Percentiles rank a stretch among this genome's conserved stretches.
These are phyloP conservation scores for Ceratocystis cacaofunesta DNA, from an alignment of 2,329 filamentous ascomycete genomes.

Conservation along the genomic window DNA sequence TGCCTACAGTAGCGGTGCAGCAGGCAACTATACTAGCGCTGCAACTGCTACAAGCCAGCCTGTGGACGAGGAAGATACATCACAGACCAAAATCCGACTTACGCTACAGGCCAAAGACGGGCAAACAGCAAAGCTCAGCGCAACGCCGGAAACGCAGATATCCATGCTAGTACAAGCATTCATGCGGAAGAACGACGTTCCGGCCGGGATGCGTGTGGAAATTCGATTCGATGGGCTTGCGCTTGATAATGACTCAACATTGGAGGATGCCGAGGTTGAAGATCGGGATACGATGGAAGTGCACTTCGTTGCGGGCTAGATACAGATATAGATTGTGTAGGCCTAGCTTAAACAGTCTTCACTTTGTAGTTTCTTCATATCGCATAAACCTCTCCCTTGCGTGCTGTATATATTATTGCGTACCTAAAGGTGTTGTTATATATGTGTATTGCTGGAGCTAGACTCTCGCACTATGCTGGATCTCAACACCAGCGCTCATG, in stretches of 20 bases:
- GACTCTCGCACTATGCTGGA: background rate
- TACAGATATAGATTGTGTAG: conserved; percentile 22
- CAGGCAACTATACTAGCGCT: background rate
- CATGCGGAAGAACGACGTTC: conserved; percentile 37
- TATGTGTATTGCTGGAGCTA: background rate
- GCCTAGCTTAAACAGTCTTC: background rate
- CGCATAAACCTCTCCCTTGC: too few relatives aligned
- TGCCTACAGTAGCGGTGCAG: background rate
- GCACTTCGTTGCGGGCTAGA: conserved; percentile 29
- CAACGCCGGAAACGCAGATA: conserved; percentile 41
- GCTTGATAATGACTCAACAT: conserved; percentile 43
- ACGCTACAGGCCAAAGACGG: conserved; percentile 39
- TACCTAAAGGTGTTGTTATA: background rate
- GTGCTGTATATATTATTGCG: too few relatives aligned
- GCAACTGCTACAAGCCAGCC: background rate
- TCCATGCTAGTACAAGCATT: conserved; percentile 49
- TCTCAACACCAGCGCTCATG: conserved; percentile 57
- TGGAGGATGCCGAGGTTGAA: conserved; percentile 55
- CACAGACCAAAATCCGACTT: conserved; percentile 31
- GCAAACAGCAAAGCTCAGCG: conserved; percentile 36
- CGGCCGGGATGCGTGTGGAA: conserved; percentile 37
- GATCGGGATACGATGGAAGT: conserved; percentile 68
- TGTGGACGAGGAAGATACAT: conserved; percentile 11
- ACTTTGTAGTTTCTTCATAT: too few relatives aligned
- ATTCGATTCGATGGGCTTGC: conserved; percentile 64